These are phyloP conservation scores for Malbranchea cinnamomea DNA, from an alignment of 2,329 filamentous ascomycete genomes.

Conservation along the genomic window DNA sequence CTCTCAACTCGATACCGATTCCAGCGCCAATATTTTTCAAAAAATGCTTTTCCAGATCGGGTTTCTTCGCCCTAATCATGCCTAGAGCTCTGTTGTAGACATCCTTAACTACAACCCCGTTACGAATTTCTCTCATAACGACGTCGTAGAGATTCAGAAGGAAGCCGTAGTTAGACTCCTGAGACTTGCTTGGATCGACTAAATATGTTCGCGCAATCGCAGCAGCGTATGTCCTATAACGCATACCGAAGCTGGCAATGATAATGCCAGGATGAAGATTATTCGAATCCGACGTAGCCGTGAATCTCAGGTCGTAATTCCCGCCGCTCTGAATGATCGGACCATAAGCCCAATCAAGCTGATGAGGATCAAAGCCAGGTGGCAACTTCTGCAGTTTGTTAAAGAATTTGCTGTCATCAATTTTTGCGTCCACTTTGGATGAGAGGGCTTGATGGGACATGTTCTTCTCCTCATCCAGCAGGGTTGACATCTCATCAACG, in stretches of 20 bases:
- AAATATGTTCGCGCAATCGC: conserved; percentile 87
- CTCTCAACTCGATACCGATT: conserved; percentile 82
- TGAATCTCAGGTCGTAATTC: conserved; percentile 79
- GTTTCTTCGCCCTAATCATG: conserved; percentile 76
- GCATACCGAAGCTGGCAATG: conserved; percentile 75
- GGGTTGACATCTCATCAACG: conserved; percentile 92
- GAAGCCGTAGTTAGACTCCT: conserved; percentile 88
- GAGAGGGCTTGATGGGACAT: conserved; percentile 77
- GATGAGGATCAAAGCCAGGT: conserved; percentile 67
- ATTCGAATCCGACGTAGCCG: conserved; percentile 63
- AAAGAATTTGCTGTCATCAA: conserved; percentile 91
- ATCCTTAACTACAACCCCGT: conserved; percentile 75
- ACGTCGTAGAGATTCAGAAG: conserved; percentile 70
- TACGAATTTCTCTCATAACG: conserved; percentile 80
- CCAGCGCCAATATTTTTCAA: conserved; percentile 82
- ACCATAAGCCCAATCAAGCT: conserved; percentile 87
- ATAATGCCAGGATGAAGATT: conserved; percentile 85
- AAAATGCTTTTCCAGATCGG: conserved; percentile 89
- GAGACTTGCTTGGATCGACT: conserved; percentile 90
- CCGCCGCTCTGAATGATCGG: conserved; percentile 91
- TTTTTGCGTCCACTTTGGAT: conserved; percentile 78
- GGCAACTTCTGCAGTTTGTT: conserved; percentile 69
- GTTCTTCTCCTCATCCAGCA: conserved; percentile 93
- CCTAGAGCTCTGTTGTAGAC: conserved; percentile 76
- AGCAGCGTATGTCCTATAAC: conserved; percentile 93